These are phyloP conservation scores for Acacia acuminata DNA, from an alignment of 306 rosid species.

Conservation along the genomic window DNA sequence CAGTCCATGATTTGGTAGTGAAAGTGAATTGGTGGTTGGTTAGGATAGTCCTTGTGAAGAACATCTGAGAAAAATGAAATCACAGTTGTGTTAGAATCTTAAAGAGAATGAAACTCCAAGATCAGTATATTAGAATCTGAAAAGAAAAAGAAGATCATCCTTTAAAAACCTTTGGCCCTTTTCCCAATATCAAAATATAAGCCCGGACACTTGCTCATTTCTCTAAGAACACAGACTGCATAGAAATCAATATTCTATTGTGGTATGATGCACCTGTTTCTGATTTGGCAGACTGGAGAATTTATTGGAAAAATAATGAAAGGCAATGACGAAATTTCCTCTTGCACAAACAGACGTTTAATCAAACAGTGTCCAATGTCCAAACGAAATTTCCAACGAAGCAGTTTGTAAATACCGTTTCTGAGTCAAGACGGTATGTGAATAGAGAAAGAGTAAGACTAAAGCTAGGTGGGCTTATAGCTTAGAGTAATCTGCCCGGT, in stretches of 20 bases:
- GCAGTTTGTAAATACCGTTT: constrained; percentile 14
- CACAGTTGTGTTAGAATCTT: constrained; percentile 28
- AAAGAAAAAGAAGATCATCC: not conserved
- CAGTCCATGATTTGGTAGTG: constrained; percentile 52
- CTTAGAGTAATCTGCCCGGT: not conserved
- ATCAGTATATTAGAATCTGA: not conserved
- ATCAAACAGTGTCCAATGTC: constrained; percentile 6
- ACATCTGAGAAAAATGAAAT: constrained; percentile 49
- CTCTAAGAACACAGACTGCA: not conserved
- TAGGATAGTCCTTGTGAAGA: constrained; percentile 57
- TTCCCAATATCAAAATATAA: constrained; percentile 57
- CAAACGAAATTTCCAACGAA: constrained; percentile 55
- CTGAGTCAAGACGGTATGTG: constrained; percentile 21
- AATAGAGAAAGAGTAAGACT: constrained; percentile 28
- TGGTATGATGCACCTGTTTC: constrained; percentile 24
- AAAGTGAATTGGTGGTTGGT: constrained; percentile 45
- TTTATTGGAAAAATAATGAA: constrained; percentile 40
- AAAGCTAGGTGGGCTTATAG: constrained; percentile 20
- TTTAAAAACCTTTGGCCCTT: constrained; percentile 71
- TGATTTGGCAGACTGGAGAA: constrained; percentile 39
- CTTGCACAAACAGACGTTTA: constrained; percentile 31
- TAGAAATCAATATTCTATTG: constrained; percentile 25
- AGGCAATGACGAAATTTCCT: constrained; percentile 62
- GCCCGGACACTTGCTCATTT: constrained; percentile 56
- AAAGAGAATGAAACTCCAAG: constrained; percentile 15